Evolutionary conservation across 306 rosid species (phyloP).

Genomic region (Geum urbanum): DNA sequence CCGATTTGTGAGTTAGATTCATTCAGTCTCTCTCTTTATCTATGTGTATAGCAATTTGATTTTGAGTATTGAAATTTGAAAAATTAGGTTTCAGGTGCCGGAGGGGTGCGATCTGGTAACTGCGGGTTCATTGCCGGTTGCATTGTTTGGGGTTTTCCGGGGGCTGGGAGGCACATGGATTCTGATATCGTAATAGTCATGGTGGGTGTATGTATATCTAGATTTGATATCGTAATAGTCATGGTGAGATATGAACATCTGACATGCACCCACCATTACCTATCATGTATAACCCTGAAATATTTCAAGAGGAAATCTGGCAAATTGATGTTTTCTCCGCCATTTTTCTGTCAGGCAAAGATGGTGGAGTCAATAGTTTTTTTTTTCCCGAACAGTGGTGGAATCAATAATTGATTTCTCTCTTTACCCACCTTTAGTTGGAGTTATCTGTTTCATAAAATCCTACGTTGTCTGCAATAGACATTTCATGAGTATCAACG

Average conservation of each 20-base stretch:
- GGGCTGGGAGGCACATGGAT: no score
- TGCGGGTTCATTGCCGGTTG: conserved; percentile 85
- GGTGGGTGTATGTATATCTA: no score
- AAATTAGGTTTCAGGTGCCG: conserved; percentile 63
- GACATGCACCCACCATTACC: not conserved
- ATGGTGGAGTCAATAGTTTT: not conserved
- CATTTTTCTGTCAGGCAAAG: not conserved
- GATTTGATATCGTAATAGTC: not conserved
- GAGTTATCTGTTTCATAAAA: not conserved
- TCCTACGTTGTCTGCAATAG: not conserved
- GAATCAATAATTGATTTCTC: not conserved
- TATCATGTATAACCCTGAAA: not conserved
- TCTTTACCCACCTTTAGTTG: not conserved
- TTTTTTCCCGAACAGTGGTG: not conserved
- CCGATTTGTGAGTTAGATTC: conserved; percentile 44
- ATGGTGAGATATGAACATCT: not conserved
- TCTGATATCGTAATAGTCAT: no score
- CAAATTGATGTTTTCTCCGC: not conserved
- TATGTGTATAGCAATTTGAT: no score
- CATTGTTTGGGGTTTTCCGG: conserved; percentile 21
- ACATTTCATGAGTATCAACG: not conserved
- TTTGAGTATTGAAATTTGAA: not conserved
- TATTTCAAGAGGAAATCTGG: not conserved
- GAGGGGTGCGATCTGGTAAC: conserved; percentile 78
- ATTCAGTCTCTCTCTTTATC: not conserved